These are phyloP conservation scores for Themeda triandra DNA, from an alignment of 176 grass and related monocot genomes.

Conservation along the genomic window DNA sequence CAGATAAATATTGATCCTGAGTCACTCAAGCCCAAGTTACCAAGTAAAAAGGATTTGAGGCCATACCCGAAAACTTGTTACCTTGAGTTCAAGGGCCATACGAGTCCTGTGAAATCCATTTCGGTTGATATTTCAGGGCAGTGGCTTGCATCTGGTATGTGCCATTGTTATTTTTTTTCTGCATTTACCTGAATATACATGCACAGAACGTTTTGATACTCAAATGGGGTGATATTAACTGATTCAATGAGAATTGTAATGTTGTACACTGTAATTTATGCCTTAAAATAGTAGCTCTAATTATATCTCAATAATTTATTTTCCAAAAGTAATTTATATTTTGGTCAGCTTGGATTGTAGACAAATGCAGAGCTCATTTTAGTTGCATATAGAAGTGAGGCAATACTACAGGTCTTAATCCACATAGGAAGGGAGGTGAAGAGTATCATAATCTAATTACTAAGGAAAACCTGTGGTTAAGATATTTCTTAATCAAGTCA, in stretches of 20 bases:
- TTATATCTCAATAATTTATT: background rate
- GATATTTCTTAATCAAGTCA: background rate
- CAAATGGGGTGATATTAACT: background rate
- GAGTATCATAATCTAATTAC: background rate
- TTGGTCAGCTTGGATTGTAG: background rate
- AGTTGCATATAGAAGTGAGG: background rate
- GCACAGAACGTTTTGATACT: background rate
- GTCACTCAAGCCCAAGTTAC: constrained; percentile 87
- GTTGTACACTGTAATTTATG: background rate
- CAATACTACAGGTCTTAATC: background rate
- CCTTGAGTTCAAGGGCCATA: constrained; percentile 89
- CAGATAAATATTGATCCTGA: constrained; percentile 98
- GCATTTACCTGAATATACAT: background rate
- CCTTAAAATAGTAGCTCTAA: background rate
- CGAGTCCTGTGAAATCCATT: constrained; percentile 67
- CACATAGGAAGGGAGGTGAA: background rate
- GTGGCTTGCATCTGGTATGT: constrained; percentile 90
- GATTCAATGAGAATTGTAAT: background rate
- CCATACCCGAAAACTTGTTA: constrained; percentile 94
- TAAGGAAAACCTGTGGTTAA: background rate
- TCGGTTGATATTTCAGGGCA: constrained; percentile 83
- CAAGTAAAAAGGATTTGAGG: constrained; percentile 92
- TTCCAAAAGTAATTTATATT: background rate
- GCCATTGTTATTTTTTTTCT: constrained; percentile 13
- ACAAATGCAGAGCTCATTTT: background rate